phyloP scores from a whole-genome alignment of 2,329 filamentous ascomycete species.

The Aureobasidium sp. region DNA sequence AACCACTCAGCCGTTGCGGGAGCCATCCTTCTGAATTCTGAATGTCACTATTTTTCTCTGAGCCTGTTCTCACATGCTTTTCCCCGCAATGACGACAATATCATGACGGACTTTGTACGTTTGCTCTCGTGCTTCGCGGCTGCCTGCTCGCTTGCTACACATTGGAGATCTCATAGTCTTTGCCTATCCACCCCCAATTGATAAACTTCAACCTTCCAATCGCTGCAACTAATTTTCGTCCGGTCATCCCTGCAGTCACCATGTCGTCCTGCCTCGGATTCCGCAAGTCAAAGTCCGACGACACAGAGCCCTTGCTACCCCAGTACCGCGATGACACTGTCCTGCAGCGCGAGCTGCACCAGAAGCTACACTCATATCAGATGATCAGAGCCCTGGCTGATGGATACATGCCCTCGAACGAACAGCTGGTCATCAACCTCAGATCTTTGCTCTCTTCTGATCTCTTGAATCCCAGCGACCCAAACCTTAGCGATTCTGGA shows the following conservation, averaged over 20 bases:
- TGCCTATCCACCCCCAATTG: background rate
- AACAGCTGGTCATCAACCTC: constrained; percentile 73
- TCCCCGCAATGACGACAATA: constrained; percentile 5
- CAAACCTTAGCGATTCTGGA: constrained; percentile 71
- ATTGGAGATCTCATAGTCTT: background rate
- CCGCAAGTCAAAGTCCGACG: constrained; percentile 46
- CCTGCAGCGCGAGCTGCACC: constrained; percentile 69
- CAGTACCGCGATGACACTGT: constrained; percentile 75
- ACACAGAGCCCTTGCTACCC: constrained; percentile 73
- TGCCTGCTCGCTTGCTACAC: background rate
- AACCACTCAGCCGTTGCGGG: background rate
- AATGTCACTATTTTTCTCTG: background rate
- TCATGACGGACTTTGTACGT: constrained; percentile 2
- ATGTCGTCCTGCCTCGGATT: constrained; percentile 62
- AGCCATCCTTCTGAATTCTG: background rate
- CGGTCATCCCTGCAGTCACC: constrained; percentile 17
- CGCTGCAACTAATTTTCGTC: background rate
- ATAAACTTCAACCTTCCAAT: background rate
- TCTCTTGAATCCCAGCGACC: constrained; percentile 66
- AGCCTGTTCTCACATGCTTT: constrained; percentile 10
- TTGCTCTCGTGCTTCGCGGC: background rate
- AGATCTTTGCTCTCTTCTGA: constrained; percentile 72
- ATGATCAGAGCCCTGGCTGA: constrained; percentile 75
- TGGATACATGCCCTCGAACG: constrained; percentile 88
- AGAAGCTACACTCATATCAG: constrained; percentile 90